Evolutionary conservation across 2,329 filamentous ascomycete genomes (phyloP).

Genomic region (Dichotomopilus funicola): DNA sequence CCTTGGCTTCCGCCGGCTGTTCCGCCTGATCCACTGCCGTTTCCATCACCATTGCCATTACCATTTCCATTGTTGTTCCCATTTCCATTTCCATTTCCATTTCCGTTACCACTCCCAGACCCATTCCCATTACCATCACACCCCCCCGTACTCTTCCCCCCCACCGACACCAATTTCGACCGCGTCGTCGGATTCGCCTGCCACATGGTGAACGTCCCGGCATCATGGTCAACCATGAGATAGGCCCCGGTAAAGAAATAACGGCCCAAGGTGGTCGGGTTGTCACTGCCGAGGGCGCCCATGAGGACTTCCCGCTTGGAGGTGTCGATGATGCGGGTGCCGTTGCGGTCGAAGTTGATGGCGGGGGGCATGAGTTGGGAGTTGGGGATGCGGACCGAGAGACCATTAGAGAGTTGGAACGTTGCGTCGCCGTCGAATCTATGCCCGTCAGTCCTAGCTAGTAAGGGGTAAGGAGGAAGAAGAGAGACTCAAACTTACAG

Average conservation of each 20-base stretch:
- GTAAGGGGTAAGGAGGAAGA: no score
- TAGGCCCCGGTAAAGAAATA: constrained; percentile 32
- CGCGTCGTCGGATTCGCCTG: constrained; percentile 27
- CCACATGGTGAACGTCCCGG: constrained; percentile 31
- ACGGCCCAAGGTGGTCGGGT: constrained; percentile 26
- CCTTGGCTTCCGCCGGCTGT: not conserved
- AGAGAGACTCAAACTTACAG: not conserved
- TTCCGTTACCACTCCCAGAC: constrained; percentile 3
- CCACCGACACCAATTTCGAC: not conserved
- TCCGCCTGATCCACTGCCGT: not conserved
- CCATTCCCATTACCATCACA: not conserved
- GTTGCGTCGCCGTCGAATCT: constrained; percentile 28
- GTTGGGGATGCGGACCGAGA: constrained; percentile 27
- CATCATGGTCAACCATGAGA: constrained; percentile 32
- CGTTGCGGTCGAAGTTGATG: constrained; percentile 25
- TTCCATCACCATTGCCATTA: not conserved
- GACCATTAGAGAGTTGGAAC: constrained; percentile 25
- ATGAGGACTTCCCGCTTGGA: not conserved
- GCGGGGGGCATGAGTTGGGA: constrained; percentile 27
- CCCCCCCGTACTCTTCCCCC: not conserved
- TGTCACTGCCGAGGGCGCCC: not conserved
- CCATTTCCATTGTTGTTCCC: not conserved
- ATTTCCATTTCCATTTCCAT: no score
- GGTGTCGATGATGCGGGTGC: constrained; percentile 19
- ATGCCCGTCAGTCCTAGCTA: no score